phyloP scores from a whole-genome alignment of 805 yeast genomes.

The Saccharomycopsis selenospora region DNA sequence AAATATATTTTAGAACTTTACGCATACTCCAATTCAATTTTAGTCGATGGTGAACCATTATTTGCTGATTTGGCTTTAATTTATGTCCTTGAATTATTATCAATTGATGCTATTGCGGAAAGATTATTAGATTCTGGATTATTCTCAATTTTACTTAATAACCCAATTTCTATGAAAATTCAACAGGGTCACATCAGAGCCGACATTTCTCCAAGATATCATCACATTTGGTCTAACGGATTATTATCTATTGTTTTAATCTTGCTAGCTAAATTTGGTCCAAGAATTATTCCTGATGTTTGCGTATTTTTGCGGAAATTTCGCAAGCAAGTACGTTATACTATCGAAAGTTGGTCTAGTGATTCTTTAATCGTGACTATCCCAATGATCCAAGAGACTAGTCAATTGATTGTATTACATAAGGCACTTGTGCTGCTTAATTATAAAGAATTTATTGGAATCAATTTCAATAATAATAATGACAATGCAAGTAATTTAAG shows the following conservation, averaged over 20 bases:
- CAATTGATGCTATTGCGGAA: constrained; percentile 57
- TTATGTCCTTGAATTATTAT: constrained; percentile 61
- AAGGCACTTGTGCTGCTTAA: constrained; percentile 48
- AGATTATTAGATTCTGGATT: constrained; percentile 57
- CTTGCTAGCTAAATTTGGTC: constrained; percentile 56
- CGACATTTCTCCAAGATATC: constrained; percentile 46
- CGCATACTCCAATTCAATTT: constrained; percentile 57
- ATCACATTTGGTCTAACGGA: constrained; percentile 83
- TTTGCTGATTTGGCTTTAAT: constrained; percentile 67
- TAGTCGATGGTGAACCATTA: constrained; percentile 53
- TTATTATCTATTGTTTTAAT: constrained; percentile 59
- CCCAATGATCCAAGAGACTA: constrained; percentile 51
- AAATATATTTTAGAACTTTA: constrained; percentile 57
- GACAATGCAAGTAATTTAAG: constrained; percentile 19
- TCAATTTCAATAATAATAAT: constrained; percentile 21
- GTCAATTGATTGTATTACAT: constrained; percentile 59
- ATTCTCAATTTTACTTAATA: constrained; percentile 60
- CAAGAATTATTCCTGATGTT: constrained; percentile 54
- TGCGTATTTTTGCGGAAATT: constrained; percentile 57
- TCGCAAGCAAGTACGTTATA: constrained; percentile 53
- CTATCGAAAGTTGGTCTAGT: constrained; percentile 61
- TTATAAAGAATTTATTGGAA: constrained; percentile 37
- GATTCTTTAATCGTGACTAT: constrained; percentile 44
- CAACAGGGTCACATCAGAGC: constrained; percentile 59
- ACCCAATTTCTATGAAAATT: constrained; percentile 60